Evolutionary conservation across 495 filamentous ascomycete species (phyloP).

Genomic region (Trichoderma asperelloides): DNA sequence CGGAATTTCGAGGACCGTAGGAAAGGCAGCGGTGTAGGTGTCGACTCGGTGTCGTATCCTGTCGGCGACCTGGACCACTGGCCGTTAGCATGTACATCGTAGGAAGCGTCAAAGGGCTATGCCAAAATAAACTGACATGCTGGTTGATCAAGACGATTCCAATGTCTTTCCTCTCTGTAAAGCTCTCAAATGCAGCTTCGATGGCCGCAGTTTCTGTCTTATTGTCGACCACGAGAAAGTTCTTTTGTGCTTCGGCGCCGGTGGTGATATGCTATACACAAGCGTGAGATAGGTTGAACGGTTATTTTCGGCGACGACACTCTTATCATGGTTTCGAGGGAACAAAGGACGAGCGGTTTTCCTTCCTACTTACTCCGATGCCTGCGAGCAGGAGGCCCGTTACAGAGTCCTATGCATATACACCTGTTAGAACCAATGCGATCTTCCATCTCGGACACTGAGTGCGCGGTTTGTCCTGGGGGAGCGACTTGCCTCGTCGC

Average conservation of each 20-base stretch:
- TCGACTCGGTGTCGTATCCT: conserved; percentile 78
- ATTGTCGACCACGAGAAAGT: conserved; percentile 90
- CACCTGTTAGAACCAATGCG: conserved; percentile 12
- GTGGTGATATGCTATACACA: conserved; percentile 30
- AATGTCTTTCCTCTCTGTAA: conserved; percentile 88
- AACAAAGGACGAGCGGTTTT: background rate
- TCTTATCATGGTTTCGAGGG: background rate
- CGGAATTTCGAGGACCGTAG: conserved; percentile 82
- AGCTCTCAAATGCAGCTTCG: conserved; percentile 83
- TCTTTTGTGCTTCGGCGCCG: conserved; percentile 79
- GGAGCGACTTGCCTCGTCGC: conserved; percentile 68
- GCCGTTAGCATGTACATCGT: background rate
- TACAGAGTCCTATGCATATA: conserved; percentile 64
- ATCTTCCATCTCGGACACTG: conserved; percentile 15
- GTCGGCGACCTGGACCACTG: conserved; percentile 59
- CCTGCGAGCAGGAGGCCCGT: conserved; percentile 91
- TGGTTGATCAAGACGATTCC: conserved; percentile 96
- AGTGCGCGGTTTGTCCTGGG: background rate
- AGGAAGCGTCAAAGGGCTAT: background rate
- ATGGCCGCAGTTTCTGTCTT: conserved; percentile 86
- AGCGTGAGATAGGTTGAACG: conserved; percentile 8
- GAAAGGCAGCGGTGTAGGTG: conserved; percentile 65
- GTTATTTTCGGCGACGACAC: background rate
- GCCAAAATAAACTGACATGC: conserved; percentile 54
- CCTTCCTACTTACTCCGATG: conserved; percentile 65